Evolutionary conservation across 805 yeast genomes (phyloP).

Genomic region (Tetrapisispora pingtungensis): DNA sequence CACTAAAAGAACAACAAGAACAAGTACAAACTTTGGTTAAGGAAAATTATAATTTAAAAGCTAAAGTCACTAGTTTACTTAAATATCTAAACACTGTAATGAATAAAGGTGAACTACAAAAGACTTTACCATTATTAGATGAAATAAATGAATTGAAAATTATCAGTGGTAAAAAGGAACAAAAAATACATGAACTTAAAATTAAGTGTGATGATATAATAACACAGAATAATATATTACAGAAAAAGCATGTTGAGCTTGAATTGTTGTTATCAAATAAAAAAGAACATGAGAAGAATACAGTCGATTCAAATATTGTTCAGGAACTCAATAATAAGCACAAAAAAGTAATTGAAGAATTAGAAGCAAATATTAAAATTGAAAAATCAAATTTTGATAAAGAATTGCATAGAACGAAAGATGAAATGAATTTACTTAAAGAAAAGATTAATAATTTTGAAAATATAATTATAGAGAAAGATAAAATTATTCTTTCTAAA

Average conservation of each 20-base stretch:
- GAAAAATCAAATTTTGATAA: neutral
- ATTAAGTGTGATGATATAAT: constrained; percentile 9
- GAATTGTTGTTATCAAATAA: neutral
- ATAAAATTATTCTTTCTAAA: neutral
- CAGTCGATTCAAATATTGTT: neutral
- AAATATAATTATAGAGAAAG: neutral
- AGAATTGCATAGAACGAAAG: neutral
- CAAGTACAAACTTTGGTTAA: constrained; percentile 15
- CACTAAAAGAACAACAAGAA: constrained; percentile 26
- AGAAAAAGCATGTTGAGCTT: neutral
- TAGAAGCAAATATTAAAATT: constrained; percentile 1
- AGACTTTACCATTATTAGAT: constrained; percentile 15
- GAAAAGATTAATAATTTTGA: neutral
- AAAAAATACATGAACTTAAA: constrained; percentile 11
- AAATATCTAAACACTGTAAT: constrained; percentile 22
- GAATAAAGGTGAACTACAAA: constrained; percentile 18
- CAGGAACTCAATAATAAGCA: neutral
- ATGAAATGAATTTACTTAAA: neutral
- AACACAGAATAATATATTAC: constrained; percentile 1
- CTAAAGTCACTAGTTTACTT: constrained; percentile 22
- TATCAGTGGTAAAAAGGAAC: constrained; percentile 8
- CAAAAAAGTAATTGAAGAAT: neutral
- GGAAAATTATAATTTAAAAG: constrained; percentile 22
- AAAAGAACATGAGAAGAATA: neutral
- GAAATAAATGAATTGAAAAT: constrained; percentile 18